Conservation (phyloP, 768 basidiomycete species). For the Lentinula raphanica region DNA sequence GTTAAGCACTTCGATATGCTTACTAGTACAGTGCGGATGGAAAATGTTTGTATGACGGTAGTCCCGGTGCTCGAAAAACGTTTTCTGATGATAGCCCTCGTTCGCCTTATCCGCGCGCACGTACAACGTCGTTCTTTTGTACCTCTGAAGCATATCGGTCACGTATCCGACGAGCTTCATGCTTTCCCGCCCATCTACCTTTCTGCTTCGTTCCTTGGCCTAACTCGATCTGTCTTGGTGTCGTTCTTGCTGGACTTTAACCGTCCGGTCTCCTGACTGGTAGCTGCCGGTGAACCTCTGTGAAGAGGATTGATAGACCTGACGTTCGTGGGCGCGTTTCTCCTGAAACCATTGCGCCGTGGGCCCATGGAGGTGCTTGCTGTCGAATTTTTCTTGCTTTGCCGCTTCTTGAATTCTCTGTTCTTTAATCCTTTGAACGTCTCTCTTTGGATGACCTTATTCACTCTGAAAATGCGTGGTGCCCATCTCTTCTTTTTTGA, state of each 20-base stretch:
- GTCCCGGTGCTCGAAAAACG: background rate
- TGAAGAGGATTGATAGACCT: background rate
- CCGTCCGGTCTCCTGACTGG: background rate
- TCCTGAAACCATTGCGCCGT: background rate
- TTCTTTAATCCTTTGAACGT: background rate
- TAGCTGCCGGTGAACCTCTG: background rate
- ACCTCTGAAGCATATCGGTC: background rate
- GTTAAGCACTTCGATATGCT: background rate
- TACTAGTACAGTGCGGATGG: background rate
- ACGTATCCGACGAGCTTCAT: background rate
- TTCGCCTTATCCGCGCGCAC: conserved; percentile 3
- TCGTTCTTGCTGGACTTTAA: background rate
- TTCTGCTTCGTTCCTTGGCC: background rate
- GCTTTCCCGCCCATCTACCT: background rate
- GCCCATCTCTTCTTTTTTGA: background rate
- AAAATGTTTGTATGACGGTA: background rate
- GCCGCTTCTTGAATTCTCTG: background rate
- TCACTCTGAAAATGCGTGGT: background rate
- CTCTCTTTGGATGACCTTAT: background rate
- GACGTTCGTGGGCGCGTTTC: background rate
- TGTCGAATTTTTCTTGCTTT: background rate
- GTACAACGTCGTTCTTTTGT: background rate
- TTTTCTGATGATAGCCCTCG: conserved; percentile 1
- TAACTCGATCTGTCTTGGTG: background rate
- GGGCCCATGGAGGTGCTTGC: background rate